Evolutionary conservation across 768 basidiomycete species (phyloP), one percentile per base, ranked within the genome.

Genomic region (Hemileccinum impolitum): DNA sequence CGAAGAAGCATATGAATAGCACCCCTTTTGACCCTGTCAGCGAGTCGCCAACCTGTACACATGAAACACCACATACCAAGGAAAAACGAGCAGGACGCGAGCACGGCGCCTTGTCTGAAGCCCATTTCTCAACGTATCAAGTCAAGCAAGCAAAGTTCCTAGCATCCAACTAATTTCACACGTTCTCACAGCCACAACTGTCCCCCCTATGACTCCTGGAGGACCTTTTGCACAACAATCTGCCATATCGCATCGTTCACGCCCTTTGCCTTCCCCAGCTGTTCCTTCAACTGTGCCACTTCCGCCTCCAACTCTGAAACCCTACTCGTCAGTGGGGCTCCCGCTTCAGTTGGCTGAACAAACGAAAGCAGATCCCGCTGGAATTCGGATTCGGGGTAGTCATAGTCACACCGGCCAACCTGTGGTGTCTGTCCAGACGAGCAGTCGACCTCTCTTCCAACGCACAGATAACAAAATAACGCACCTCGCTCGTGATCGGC

Each of bases 191-290:
- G 60, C 62, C 62, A 58, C 52, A 18, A 17, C 10, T 25, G 23
- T 23, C 23, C 23, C 23, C 23, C 23, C 23, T 23, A 23, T 23
- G 3, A 23, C 23, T 23, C 23, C 23, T 66, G 62, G 3, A 86
- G 69, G 13, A 84, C 68, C 39, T 71, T 77, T 55, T 87, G 83
- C 25, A 94, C 87, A 1, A 93, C 79, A 3, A 77, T 80, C 55
- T 89, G 86, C 94, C 94, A 96, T 86, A 96, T 95, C 45, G 79
- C 76, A 61, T 96, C 92, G 58, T 96, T 97, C 51, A 96, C 76
- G n/a, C 85, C 81, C 61, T 93, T 91, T 5, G 94, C 94, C 63
- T 82, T 85, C 23, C 81, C 80, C 6, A 97, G 72, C 52, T 92
- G 85, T 39, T 81, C 78, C 39, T 75, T 79, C 49, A 95, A 66